phyloP scores from a whole-genome alignment of 1,139 yeast genomes.

The Diutina neorugosa region DNA sequence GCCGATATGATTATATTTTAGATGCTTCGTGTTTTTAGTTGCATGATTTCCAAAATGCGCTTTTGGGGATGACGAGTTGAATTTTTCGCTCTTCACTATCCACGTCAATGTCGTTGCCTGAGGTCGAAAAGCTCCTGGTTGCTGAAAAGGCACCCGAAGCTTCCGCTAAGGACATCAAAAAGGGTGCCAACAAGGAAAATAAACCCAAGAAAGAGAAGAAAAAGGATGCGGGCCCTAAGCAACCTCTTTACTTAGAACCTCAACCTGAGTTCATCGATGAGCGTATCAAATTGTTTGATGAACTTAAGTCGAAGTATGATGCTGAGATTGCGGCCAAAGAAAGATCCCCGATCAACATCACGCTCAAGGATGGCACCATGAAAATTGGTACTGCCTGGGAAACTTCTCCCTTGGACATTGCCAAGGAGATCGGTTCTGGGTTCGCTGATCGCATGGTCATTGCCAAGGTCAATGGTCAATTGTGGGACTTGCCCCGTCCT shows the following conservation, averaged over 20 bases:
- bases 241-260: slow-evolving; percentile 48
- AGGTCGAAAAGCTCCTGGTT: slow-evolving; percentile 42
- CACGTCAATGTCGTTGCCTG: slow-evolving; percentile 8
- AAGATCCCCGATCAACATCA: slow-evolving; percentile 53
- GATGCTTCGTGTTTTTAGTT: no score
- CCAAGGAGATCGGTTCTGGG: slow-evolving; percentile 75
- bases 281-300: slow-evolving; percentile 69
- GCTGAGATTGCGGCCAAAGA: slow-evolving; percentile 54
- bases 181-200: not conserved
- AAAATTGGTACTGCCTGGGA: slow-evolving; percentile 80
- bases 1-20: no score
- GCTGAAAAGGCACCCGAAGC: slow-evolving; percentile 13
- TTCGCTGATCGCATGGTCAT: slow-evolving; percentile 76
- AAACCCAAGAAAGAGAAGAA: slow-evolving; percentile 14
- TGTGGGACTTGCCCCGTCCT: slow-evolving; percentile 97
- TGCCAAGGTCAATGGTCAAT: slow-evolving; percentile 71
- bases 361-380: slow-evolving; percentile 75
- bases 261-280: slow-evolving; percentile 74
- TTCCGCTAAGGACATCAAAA: slow-evolving; percentile 5
- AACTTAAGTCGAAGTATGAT: slow-evolving; percentile 68
- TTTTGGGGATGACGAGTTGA: not conserved
- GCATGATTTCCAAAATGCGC: not conserved
- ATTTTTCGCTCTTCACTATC: not conserved
- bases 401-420: slow-evolving; percentile 82
- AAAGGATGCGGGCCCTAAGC: slow-evolving; percentile 9